Base-by-base conservation (phyloP, 305 asterid species). In the Ilex paraguariensis region DNA sequence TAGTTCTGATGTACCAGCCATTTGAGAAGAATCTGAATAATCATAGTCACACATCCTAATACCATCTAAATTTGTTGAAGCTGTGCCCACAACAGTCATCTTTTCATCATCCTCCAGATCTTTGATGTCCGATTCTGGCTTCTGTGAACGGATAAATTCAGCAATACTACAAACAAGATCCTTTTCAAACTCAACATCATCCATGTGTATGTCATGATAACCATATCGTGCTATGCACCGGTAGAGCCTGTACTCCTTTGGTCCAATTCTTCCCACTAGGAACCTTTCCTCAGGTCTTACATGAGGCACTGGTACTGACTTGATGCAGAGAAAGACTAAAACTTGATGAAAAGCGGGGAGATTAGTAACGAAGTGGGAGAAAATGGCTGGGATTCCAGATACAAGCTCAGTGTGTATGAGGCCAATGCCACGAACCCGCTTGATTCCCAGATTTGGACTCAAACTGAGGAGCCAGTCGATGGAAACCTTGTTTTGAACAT, bases 341-440 rank as follows among this genome's bases (percentile, higher is more conserved):
- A 86, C 87, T 56, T 75, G 85, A 77, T 86, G 95, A 75, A 86
- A 86, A 60, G 95, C 95, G 0, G 91, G 95, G 49, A 86, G 81
- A 64, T 86, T 79, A 54, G 95, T 81, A 73, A 86, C 85, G 4
- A 86, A 81, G 53, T 86, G 95, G 44, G 84, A 76, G 78, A 86
- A 86, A 50, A 83, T 81, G 15, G 88, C 79, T 0, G 94, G 94
- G 58, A 86, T 74, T 15, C 95, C 95, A 0, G 85, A 72, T 7
- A 77, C 88, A 2, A 83, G 86, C 45, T 86, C 91, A 0, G 91
- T 83, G 72, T 83, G 84, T 51, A 86, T 77, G 65, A 86, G 79
- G 60, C 91, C 88, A 33, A 86, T 78, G 76, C 88, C 95, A 13
- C 74, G 75, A 4, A 86, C 90, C 28, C 95, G 86, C 2, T 81